These are phyloP conservation scores for Daldinia loculata DNA, from an alignment of 495 filamentous ascomycete species.

Conservation along the genomic window DNA sequence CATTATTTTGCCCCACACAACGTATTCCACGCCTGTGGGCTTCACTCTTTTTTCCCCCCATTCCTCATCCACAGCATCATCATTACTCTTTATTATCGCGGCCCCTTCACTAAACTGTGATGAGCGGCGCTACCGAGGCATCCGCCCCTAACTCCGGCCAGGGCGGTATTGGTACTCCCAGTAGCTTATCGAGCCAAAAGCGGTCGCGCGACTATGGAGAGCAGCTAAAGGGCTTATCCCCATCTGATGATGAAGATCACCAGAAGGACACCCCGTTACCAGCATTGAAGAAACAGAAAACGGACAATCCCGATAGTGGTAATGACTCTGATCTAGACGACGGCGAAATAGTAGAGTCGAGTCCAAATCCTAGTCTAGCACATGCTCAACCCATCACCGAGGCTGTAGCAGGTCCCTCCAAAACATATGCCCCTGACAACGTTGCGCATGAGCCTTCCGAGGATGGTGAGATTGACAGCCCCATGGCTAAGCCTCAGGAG, in stretches of 20 bases:
- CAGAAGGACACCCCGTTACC: not conserved
- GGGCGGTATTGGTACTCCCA: slow-evolving; percentile 11
- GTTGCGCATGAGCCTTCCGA: slow-evolving; percentile 22
- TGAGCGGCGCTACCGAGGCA: slow-evolving; percentile 10
- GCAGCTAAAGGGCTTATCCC: slow-evolving; percentile 39
- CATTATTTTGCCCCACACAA: not conserved
- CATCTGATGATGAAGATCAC: slow-evolving; percentile 35
- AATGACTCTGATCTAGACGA: slow-evolving; percentile 44
- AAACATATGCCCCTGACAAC: not conserved
- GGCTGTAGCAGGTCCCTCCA: not conserved
- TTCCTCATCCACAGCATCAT: not conserved
- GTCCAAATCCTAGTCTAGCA: slow-evolving; percentile 20
- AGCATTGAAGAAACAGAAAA: slow-evolving; percentile 41
- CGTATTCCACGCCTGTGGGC: not conserved
- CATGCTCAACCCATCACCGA: slow-evolving; percentile 11
- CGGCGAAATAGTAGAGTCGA: slow-evolving; percentile 48
- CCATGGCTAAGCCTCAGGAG: not conserved
- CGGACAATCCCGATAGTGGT: slow-evolving; percentile 3
- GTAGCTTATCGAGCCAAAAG: slow-evolving; percentile 27
- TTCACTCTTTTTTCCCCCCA: slow-evolving; percentile 1
- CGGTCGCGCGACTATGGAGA: slow-evolving; percentile 39
- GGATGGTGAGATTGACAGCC: slow-evolving; percentile 28
- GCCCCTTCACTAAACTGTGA: slow-evolving; percentile 12
- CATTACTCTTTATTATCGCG: not conserved
- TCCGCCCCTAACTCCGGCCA: slow-evolving; percentile 9